Evolutionary conservation across 1,139 yeast species (phyloP).

Genomic region (Diutina pseudorugosa): DNA sequence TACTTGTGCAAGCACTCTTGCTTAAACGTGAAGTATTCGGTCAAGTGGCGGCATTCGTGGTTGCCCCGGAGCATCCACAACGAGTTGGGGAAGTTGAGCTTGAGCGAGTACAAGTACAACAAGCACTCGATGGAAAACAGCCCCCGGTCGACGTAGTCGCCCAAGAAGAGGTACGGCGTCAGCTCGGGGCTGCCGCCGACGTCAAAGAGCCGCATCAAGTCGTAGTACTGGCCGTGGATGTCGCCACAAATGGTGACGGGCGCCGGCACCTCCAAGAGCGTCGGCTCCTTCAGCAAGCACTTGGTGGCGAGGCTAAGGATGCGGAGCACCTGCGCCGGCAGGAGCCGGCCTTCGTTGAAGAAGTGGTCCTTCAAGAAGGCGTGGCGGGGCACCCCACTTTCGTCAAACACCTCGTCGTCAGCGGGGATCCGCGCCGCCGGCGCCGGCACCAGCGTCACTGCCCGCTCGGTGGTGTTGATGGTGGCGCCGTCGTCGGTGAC

Average conservation of each 20-base stretch:
- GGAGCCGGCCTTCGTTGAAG: conserved; percentile 67
- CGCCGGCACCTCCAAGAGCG: conserved; percentile 69
- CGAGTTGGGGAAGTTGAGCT: conserved; percentile 63
- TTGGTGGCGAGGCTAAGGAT: conserved; percentile 62
- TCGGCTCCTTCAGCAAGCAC: conserved; percentile 63
- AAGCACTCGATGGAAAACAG: conserved; percentile 85
- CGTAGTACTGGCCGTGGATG: conserved; percentile 90
- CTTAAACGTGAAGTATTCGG: conserved; percentile 89
- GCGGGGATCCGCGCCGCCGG: conserved; percentile 59
- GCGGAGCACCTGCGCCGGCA: conserved; percentile 56
- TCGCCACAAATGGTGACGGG: conserved; percentile 97
- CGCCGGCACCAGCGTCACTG: conserved; percentile 49
- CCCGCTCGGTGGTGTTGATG: conserved; percentile 58
- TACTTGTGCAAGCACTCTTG: conserved; percentile 87
- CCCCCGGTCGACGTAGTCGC: conserved; percentile 96
- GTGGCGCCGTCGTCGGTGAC: conserved; percentile 58
- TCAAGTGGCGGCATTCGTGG: conserved; percentile 90
- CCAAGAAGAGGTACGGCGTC: conserved; percentile 75
- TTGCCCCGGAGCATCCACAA: conserved; percentile 86
- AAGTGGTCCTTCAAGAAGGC: conserved; percentile 66
- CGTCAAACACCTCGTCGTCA: conserved; percentile 53
- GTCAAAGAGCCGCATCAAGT: conserved; percentile 81
- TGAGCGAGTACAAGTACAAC: conserved; percentile 67
- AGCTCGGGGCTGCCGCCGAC: conserved; percentile 82
- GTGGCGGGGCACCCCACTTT: conserved; percentile 60